Conservation (phyloP, 1,139 yeast genomes). For the Blastobotrys proliferans region DNA sequence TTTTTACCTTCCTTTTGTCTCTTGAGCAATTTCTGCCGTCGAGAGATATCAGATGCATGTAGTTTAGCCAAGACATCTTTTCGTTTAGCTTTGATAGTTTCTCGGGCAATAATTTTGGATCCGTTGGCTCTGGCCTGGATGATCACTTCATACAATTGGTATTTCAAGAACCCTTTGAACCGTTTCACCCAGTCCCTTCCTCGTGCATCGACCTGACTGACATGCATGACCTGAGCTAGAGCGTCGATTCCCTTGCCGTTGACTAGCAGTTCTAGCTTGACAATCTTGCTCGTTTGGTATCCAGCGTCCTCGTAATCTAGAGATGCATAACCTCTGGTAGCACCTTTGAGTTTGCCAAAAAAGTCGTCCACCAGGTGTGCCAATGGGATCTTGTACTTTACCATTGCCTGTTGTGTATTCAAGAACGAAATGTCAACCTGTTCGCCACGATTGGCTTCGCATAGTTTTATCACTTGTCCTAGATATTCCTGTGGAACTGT, state of each 20-base stretch:
- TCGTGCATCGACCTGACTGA: slow-evolving; percentile 62
- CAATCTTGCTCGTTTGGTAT: slow-evolving; percentile 71
- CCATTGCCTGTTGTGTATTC: slow-evolving; percentile 66
- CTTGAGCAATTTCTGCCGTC: slow-evolving; percentile 81
- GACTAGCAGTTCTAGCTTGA: slow-evolving; percentile 82
- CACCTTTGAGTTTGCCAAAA: slow-evolving; percentile 86
- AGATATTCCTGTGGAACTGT: slow-evolving; percentile 86
- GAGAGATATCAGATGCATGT: slow-evolving; percentile 89
- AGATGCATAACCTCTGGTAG: slow-evolving; percentile 89
- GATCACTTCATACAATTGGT: slow-evolving; percentile 87
- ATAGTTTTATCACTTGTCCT: slow-evolving; percentile 80
- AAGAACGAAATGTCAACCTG: slow-evolving; percentile 77
- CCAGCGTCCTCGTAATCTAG: slow-evolving; percentile 95
- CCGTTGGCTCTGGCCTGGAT: slow-evolving; percentile 83
- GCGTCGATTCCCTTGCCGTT: slow-evolving; percentile 93
- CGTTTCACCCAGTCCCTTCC: slow-evolving; percentile 82
- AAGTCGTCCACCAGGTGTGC: slow-evolving; percentile 92
- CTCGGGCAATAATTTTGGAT: slow-evolving; percentile 79
- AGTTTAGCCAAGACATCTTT: slow-evolving; percentile 89
- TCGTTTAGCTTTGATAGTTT: slow-evolving; percentile 87
- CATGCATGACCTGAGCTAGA: slow-evolving; percentile 82
- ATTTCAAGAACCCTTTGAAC: slow-evolving; percentile 71
- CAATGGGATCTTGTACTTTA: slow-evolving; percentile 77
- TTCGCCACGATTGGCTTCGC: slow-evolving; percentile 78
- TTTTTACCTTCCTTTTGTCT: slow-evolving; percentile 95